phyloP scores from a whole-genome alignment of 371 early-diverging fungal genomes.

The Apophysomyces elegans region DNA sequence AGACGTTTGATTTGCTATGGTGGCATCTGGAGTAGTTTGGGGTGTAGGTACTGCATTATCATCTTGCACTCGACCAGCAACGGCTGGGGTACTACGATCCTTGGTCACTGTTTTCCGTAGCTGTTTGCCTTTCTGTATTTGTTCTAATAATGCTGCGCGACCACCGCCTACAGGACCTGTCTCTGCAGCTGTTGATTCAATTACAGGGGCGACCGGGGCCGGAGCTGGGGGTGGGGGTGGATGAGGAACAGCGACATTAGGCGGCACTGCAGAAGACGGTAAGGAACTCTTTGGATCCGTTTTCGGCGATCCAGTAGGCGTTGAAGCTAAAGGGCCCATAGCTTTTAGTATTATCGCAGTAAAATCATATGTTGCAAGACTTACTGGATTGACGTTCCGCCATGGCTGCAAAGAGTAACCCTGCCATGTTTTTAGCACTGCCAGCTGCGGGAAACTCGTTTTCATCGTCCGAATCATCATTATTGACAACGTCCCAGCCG shows the following conservation, averaged over 20 bases:
- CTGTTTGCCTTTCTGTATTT: constrained; percentile 45
- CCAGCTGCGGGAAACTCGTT: constrained; percentile 56
- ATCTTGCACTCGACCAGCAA: constrained; percentile 35
- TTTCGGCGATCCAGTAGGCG: neutral
- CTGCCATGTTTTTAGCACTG: constrained; percentile 53
- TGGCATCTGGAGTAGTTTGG: neutral
- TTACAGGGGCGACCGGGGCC: neutral
- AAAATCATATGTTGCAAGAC: neutral
- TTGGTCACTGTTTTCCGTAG: constrained; percentile 42
- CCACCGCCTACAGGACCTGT: constrained; percentile 23
- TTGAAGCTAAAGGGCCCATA: constrained; percentile 12
- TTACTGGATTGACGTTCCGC: constrained; percentile 30
- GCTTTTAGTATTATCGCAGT: constrained; percentile 5
- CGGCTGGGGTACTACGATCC: constrained; percentile 45
- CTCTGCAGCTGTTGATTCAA: constrained; percentile 15
- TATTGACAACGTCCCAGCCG: constrained; percentile 43
- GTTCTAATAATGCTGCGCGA: constrained; percentile 45
- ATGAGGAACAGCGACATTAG: neutral
- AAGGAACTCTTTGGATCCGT: constrained; percentile 16
- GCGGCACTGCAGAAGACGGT: constrained; percentile 10
- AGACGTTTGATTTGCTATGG: constrained; percentile 2
- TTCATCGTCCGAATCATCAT: constrained; percentile 48
- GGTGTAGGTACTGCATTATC: constrained; percentile 61
- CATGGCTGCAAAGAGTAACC: constrained; percentile 47
- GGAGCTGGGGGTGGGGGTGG: constrained; percentile 15